phyloP scores from a whole-genome alignment of 1,284 basidiomycete species.

The Phlebopus sp. region DNA sequence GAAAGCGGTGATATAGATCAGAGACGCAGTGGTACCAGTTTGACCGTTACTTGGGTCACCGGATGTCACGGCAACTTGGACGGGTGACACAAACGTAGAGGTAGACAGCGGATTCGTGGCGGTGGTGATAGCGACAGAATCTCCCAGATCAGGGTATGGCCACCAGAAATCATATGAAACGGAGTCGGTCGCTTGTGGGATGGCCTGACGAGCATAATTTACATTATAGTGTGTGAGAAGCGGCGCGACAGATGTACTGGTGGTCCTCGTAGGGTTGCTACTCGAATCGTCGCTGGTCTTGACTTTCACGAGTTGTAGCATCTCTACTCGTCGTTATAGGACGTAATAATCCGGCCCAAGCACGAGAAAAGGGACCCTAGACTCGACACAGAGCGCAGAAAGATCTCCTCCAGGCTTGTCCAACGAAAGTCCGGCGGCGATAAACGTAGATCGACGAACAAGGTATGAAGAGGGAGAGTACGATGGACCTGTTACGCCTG shows the following conservation, averaged over 20 bases:
- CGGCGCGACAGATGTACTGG: constrained; percentile 12
- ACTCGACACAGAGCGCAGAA: constrained; percentile 66
- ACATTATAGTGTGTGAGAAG: constrained; percentile 9
- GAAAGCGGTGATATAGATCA: constrained; percentile 38
- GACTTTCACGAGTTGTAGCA: constrained; percentile 18
- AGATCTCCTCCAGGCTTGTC: constrained; percentile 62
- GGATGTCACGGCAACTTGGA: background rate
- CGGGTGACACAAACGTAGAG: background rate
- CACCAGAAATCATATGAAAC: constrained; percentile 4
- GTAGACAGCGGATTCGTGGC: constrained; percentile 1
- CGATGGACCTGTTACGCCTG: constrained; percentile 60
- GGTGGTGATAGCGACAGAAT: constrained; percentile 8
- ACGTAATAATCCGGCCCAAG: constrained; percentile 34
- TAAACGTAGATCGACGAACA: constrained; percentile 67
- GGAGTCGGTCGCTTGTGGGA: constrained; percentile 3
- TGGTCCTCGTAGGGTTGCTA: background rate
- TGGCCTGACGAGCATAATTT: constrained; percentile 16
- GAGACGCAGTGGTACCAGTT: constrained; percentile 1
- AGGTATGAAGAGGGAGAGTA: constrained; percentile 69
- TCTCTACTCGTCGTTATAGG: constrained; percentile 15
- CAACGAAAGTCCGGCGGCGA: constrained; percentile 65
- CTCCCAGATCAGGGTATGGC: constrained; percentile 2
- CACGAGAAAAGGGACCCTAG: constrained; percentile 42
- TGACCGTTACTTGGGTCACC: constrained; percentile 2
- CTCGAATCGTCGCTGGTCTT: constrained; percentile 10